These are phyloP conservation scores for Thecaphora thlaspeos DNA, from an alignment of 1,284 basidiomycete species.

Conservation along the genomic window DNA sequence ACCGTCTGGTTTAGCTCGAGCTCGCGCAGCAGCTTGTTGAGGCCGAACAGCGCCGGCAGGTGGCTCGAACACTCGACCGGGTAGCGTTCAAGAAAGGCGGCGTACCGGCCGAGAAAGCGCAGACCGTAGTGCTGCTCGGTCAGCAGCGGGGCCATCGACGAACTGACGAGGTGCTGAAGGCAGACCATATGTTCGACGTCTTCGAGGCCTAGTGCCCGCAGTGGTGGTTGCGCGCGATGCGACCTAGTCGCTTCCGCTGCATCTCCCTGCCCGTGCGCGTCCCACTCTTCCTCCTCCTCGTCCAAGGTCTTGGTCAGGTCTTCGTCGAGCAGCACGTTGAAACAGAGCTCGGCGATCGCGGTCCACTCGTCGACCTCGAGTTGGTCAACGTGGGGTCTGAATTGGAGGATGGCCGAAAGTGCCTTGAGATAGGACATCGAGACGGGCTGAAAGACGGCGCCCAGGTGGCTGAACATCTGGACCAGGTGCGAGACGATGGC, in stretches of 20 bases:
- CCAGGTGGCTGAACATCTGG: slow-evolving; percentile 66
- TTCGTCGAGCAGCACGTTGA: slow-evolving; percentile 58
- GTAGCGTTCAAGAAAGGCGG: slow-evolving; percentile 25
- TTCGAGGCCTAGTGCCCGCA: slow-evolving; percentile 28
- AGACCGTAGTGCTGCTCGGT: slow-evolving; percentile 13
- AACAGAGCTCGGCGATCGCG: slow-evolving; percentile 68
- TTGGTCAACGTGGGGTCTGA: slow-evolving; percentile 75
- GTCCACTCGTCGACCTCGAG: slow-evolving; percentile 71
- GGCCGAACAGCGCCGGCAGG: slow-evolving; percentile 28
- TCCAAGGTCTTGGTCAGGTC: slow-evolving; percentile 9
- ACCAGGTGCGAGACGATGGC: slow-evolving; percentile 69
- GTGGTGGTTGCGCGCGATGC: background rate
- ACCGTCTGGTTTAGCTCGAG: slow-evolving; percentile 38
- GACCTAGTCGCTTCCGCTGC: too few species aligned
- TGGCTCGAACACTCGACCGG: slow-evolving; percentile 38
- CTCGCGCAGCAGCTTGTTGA: slow-evolving; percentile 28
- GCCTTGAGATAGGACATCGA: slow-evolving; percentile 80
- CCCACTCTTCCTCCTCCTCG: slow-evolving; percentile 11
- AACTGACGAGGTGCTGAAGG: slow-evolving; percentile 24
- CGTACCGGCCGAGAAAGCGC: slow-evolving; percentile 31
- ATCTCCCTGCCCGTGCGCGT: too few species aligned
- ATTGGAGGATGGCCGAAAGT: slow-evolving; percentile 67
- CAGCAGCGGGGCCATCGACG: slow-evolving; percentile 29
- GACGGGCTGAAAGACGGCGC: slow-evolving; percentile 66
- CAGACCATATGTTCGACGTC: slow-evolving; percentile 36